Evolutionary conservation across 2,329 filamentous ascomycete species (phyloP).

Genomic region (Purpureocillium takamizusanense): DNA sequence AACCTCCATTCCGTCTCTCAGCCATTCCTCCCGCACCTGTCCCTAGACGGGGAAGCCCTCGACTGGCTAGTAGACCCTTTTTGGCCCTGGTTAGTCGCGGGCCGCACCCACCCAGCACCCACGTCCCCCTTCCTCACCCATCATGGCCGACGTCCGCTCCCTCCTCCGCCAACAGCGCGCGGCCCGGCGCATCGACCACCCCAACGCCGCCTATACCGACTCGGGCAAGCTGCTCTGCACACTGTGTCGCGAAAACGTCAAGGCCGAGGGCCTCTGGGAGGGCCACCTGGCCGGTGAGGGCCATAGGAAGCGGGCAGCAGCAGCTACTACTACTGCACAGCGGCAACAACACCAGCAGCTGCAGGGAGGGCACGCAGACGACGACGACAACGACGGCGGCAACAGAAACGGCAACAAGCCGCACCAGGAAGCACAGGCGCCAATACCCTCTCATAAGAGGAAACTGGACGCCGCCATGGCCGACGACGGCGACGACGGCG

Average conservation of each 20-base stretch:
- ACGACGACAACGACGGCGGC: no score
- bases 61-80: no score
- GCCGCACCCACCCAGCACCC: no score
- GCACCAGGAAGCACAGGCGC: neutral
- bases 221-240: constrained; percentile 60
- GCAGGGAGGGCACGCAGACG: neutral
- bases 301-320: constrained; percentile 23
- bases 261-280: constrained; percentile 60
- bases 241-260: constrained; percentile 55
- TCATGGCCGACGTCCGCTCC: constrained; percentile 72
- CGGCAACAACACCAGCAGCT: constrained; percentile 6
- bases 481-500: constrained; percentile 22
- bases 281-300: constrained; percentile 42
- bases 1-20: no score
- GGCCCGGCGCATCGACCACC: constrained; percentile 62
- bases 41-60: no score
- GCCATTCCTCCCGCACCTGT: no score
- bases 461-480: constrained; percentile 21
- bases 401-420: neutral
- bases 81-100: no score
- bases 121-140: no score
- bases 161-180: constrained; percentile 71
- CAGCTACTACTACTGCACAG: constrained; percentile 8
- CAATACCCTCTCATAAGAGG: constrained; percentile 16
- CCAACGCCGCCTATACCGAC: constrained; percentile 58